A percentile compares a stretch with the other conserved stretches of the same genome.
These are phyloP conservation scores for Pythium angustatum DNA, from an alignment of 352 stramenopile genomes.

Conservation along the genomic window DNA sequence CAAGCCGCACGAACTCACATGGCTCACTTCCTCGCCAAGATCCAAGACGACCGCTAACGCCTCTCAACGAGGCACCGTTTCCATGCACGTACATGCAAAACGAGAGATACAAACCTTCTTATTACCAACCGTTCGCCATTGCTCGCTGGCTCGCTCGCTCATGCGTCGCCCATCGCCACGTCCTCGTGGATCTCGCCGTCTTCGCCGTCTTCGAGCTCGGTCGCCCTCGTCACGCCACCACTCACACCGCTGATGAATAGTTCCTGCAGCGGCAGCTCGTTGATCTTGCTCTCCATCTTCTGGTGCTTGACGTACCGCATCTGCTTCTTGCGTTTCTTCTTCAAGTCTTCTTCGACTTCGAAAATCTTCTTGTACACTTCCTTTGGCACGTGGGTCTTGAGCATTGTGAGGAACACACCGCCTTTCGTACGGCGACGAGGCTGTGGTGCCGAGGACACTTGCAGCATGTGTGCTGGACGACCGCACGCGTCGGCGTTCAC, in stretches of 20 bases:
- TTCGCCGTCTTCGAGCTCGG: conserved; percentile 28
- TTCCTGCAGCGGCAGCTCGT: conserved; percentile 54
- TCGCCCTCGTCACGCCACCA: background rate
- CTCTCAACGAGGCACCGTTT: too few species aligned
- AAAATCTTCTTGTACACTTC: conserved; percentile 79
- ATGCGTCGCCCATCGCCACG: conserved; percentile 14
- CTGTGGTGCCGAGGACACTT: conserved; percentile 40
- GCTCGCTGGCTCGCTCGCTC: too few species aligned
- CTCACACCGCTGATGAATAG: conserved; percentile 36
- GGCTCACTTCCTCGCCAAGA: conserved; percentile 12
- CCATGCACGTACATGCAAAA: too few species aligned
- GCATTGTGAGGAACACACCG: conserved; percentile 65
- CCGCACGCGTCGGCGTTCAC: conserved; percentile 56
- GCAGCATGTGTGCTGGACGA: conserved; percentile 50
- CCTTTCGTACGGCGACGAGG: conserved; percentile 67
- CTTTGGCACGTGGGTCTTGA: conserved; percentile 62
- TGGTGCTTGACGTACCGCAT: conserved; percentile 46
- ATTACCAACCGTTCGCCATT: conserved; percentile 2
- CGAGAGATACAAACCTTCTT: background rate
- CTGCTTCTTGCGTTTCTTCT: conserved; percentile 74
- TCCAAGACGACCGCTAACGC: background rate
- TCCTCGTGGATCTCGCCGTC: conserved; percentile 39
- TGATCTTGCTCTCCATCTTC: conserved; percentile 64
- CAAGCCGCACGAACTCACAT: conserved; percentile 21
- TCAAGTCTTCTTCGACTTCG: conserved; percentile 67